Conservation (phyloP, 306 rosid genomes). For the Vigna mungo region DNA sequence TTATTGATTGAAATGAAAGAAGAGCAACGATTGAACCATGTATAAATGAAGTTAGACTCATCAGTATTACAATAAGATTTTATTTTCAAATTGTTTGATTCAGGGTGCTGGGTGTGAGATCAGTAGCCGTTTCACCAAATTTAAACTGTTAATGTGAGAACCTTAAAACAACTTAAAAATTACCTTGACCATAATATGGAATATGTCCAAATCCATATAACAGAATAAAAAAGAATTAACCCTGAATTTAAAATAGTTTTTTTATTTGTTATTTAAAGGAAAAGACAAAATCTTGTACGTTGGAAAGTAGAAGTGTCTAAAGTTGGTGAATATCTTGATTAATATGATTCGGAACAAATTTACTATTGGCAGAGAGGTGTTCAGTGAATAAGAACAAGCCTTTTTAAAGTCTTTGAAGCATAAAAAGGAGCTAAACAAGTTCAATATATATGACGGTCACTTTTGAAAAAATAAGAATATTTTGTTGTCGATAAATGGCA, state of each 20-base stretch:
- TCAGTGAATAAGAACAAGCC: slow-evolving; percentile 22
- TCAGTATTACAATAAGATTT: not conserved
- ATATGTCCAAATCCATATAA: not conserved
- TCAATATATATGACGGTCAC: not conserved
- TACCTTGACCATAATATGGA: not conserved
- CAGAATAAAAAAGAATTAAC: not conserved
- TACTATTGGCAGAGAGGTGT: not conserved
- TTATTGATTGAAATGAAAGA: slow-evolving; percentile 27
- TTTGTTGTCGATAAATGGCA: not conserved
- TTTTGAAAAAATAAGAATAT: not conserved
- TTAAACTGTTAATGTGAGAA: not conserved
- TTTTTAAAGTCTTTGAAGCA: not conserved
- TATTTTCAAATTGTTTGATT: not conserved
- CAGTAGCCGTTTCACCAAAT: not conserved
- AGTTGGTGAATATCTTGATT: not conserved
- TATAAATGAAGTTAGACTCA: not conserved
- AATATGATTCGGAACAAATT: slow-evolving; percentile 4
- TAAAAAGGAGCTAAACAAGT: not conserved
- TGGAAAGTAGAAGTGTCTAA: slow-evolving; percentile 5
- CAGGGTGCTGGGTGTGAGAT: not conserved
- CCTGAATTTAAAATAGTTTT: not conserved
- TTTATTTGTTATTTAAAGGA: not conserved
- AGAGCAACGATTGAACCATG: not conserved
- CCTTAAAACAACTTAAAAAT: not conserved
- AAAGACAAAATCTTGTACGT: slow-evolving; percentile 5